These are phyloP conservation scores for Ascochyta viciae-villosae DNA, from an alignment of 2,329 filamentous ascomycete species.

Conservation along the genomic window DNA sequence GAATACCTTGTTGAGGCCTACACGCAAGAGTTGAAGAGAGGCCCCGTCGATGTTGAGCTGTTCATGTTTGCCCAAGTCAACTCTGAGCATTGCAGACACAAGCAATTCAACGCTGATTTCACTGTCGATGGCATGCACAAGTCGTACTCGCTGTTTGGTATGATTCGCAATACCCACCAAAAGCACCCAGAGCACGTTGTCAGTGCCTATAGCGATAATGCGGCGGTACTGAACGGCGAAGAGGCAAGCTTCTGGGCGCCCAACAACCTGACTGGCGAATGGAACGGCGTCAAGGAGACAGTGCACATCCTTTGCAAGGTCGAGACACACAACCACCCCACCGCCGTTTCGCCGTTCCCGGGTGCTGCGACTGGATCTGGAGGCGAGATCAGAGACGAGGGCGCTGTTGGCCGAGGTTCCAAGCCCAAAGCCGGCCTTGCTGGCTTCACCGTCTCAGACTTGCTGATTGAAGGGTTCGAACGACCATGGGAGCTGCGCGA, in stretches of 20 bases:
- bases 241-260: constrained; percentile 84
- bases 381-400: constrained; percentile 95
- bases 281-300: constrained; percentile 84
- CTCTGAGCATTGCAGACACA: constrained; percentile 88
- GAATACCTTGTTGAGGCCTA: constrained; percentile 91
- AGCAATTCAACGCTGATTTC: constrained; percentile 97
- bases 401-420: constrained; percentile 90
- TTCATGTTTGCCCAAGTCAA: constrained; percentile 99
- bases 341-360: constrained; percentile 90
- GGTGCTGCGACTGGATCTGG: constrained; percentile 95
- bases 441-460: constrained; percentile 94
- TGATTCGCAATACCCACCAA: constrained; percentile 95
- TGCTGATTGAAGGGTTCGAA: constrained; percentile 82
- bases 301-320: constrained; percentile 93
- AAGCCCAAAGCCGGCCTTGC: constrained; percentile 89
- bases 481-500: constrained; percentile 87
- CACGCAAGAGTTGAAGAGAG: constrained; percentile 67
- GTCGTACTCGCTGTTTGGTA: constrained; percentile 83
- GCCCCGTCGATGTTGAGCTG: constrained; percentile 88
- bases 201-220: constrained; percentile 97
- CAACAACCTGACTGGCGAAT: constrained; percentile 83
- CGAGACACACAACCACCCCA: constrained; percentile 97
- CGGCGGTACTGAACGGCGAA: constrained; percentile 83
- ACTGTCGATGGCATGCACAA: constrained; percentile 87
- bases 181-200: constrained; percentile 80